Evolutionary conservation across 2,329 filamentous ascomycete genomes (phyloP).

Genomic region (Fusarium nelsonii): DNA sequence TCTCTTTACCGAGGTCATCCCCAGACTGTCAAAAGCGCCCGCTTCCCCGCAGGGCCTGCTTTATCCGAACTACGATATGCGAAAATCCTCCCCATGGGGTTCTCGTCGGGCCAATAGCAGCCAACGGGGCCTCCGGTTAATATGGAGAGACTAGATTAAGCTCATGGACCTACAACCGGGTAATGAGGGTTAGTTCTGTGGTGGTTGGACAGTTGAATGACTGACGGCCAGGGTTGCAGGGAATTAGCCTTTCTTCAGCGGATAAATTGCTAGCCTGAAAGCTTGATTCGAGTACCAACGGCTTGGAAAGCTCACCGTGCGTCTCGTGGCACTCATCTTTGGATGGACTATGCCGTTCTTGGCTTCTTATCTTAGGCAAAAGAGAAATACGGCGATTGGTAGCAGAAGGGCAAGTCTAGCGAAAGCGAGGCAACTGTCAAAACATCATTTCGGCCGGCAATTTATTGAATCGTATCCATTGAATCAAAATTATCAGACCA

Average conservation of each 20-base stretch:
- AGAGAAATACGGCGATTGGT: not conserved
- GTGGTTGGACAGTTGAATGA: not conserved
- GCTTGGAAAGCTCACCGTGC: slow-evolving; percentile 2
- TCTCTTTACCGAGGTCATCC: not conserved
- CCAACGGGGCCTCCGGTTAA: not conserved
- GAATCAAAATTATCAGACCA: not conserved
- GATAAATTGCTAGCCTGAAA: slow-evolving; percentile 22
- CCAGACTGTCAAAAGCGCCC: not conserved
- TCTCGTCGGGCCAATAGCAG: not conserved
- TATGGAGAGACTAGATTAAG: not conserved
- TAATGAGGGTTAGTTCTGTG: not conserved
- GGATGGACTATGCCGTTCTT: not conserved
- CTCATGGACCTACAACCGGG: not conserved
- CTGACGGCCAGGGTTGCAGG: not conserved
- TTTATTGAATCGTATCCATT: not conserved
- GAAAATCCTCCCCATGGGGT: slow-evolving; percentile 25
- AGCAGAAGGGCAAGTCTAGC: not conserved
- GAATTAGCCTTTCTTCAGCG: not conserved
- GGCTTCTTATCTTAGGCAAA: not conserved
- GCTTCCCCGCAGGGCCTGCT: slow-evolving; percentile 18
- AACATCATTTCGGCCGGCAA: not conserved
- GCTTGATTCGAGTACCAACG: slow-evolving; percentile 17
- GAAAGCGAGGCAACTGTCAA: not conserved
- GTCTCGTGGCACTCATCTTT: not conserved
- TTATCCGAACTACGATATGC: slow-evolving; percentile 19